Evolutionary conservation across 2,329 filamentous ascomycete species (phyloP).

Genomic region (Penicillium sumatraense): DNA sequence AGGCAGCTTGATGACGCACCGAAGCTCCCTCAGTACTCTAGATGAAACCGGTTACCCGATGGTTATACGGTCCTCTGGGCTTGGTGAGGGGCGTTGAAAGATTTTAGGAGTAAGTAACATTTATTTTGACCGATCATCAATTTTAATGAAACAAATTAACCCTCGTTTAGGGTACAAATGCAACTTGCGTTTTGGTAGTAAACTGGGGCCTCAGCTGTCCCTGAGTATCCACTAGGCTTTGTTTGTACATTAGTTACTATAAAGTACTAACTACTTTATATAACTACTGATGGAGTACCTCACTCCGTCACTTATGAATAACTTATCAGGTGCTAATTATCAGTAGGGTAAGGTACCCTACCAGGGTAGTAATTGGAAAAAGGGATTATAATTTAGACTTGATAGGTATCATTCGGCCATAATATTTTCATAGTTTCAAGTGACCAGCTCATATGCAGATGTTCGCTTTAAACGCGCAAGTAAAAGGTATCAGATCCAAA

Average conservation of each 20-base stretch:
- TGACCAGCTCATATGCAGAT: slow-evolving; percentile 18
- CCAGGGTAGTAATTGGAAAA: no score
- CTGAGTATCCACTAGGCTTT: background rate
- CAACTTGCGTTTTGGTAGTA: no score
- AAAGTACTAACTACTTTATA: no score
- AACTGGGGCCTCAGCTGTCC: background rate
- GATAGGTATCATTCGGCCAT: slow-evolving; percentile 8
- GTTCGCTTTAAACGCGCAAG: slow-evolving; percentile 25
- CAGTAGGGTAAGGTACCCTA: no score
- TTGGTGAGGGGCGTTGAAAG: no score
- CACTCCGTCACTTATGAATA: no score
- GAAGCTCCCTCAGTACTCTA: slow-evolving; percentile 7
- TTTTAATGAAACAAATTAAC: background rate
- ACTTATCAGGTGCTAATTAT: no score
- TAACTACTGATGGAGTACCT: no score
- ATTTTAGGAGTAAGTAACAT: no score
- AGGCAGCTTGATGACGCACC: slow-evolving; percentile 25
- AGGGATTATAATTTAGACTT: no score
- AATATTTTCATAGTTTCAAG: slow-evolving; percentile 18
- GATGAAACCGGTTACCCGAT: slow-evolving; percentile 7
- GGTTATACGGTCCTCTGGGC: background rate
- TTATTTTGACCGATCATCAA: background rate
- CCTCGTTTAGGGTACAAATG: background rate
- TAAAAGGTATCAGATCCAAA: slow-evolving; percentile 9
- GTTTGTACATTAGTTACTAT: no score